phyloP scores from a whole-genome alignment of 192 early-diverging fungal species.

The Podila minutissima region DNA sequence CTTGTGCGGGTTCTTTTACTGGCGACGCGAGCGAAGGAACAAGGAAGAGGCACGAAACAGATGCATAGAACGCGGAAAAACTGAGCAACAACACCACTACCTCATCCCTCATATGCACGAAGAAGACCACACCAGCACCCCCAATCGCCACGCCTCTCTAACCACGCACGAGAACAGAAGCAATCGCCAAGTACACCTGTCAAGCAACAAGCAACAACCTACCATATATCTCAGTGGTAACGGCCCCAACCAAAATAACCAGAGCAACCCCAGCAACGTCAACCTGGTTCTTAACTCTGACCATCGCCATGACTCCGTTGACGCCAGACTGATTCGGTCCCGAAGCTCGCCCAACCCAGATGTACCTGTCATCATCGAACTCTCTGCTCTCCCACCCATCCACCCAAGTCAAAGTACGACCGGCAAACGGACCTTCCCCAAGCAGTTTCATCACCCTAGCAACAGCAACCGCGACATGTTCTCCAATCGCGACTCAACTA shows the following conservation, averaged over 20 bases:
- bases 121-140: no score
- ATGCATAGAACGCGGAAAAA: not conserved
- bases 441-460: not conserved
- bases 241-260: not conserved
- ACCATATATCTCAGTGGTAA: not conserved
- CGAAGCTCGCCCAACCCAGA: not conserved
- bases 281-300: not conserved
- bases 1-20: not conserved
- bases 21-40: not conserved
- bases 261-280: not conserved
- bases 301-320: not conserved
- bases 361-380: not conserved
- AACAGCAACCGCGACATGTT: no score
- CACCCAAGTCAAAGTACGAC: not conserved
- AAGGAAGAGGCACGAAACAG: not conserved
- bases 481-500: no score
- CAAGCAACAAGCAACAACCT: not conserved
- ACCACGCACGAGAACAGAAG: not conserved
- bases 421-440: not conserved
- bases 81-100: not conserved
- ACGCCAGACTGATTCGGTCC: not conserved
- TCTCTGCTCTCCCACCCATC: not conserved
- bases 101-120: no score
- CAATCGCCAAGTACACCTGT: not conserved
- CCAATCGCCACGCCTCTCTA: no score